These are phyloP conservation scores for Rhizophora apiculata DNA, from an alignment of 345 rosid species.

Conservation along the genomic window DNA sequence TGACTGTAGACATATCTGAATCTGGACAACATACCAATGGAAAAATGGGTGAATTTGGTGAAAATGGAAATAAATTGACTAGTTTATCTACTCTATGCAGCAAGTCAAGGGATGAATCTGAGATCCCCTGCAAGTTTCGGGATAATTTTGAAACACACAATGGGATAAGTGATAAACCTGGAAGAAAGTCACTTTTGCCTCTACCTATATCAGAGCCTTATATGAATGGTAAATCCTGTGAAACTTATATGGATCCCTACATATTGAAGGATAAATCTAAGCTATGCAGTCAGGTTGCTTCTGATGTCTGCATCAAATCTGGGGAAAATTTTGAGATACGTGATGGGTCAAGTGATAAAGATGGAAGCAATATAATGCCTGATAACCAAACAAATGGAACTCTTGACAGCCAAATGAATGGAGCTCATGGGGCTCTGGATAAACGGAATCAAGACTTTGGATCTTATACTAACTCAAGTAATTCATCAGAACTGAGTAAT, in stretches of 20 bases:
- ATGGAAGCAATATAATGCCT: slow-evolving; percentile 32
- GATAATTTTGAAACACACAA: slow-evolving; percentile 13
- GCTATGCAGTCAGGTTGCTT: slow-evolving; percentile 30
- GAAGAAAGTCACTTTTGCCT: slow-evolving; percentile 26
- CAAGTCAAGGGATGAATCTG: slow-evolving; percentile 21
- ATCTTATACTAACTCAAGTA: slow-evolving; percentile 30
- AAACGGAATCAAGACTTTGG: slow-evolving; percentile 36
- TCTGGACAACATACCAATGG: slow-evolving; percentile 26
- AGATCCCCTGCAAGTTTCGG: slow-evolving; percentile 14
- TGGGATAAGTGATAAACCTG: slow-evolving; percentile 22
- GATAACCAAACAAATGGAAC: slow-evolving; percentile 40
- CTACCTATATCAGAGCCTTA: slow-evolving; percentile 36
- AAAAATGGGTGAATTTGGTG: slow-evolving; percentile 27
- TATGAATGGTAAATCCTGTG: slow-evolving; percentile 38
- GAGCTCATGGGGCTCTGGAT: slow-evolving; percentile 12
- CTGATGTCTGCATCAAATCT: slow-evolving; percentile 31
- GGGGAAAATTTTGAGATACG: slow-evolving; percentile 27
- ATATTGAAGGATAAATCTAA: slow-evolving; percentile 30
- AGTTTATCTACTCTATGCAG: slow-evolving; percentile 21
- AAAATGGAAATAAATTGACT: slow-evolving; percentile 22
- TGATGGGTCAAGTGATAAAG: slow-evolving; percentile 37
- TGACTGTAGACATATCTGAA: slow-evolving; percentile 20
- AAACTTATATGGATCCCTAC: slow-evolving; percentile 18
- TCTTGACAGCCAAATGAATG: slow-evolving; percentile 7
- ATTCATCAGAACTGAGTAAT: slow-evolving; percentile 24